phyloP scores from a whole-genome alignment of 2,329 filamentous ascomycete genomes.

The Mariannaea elegans region DNA sequence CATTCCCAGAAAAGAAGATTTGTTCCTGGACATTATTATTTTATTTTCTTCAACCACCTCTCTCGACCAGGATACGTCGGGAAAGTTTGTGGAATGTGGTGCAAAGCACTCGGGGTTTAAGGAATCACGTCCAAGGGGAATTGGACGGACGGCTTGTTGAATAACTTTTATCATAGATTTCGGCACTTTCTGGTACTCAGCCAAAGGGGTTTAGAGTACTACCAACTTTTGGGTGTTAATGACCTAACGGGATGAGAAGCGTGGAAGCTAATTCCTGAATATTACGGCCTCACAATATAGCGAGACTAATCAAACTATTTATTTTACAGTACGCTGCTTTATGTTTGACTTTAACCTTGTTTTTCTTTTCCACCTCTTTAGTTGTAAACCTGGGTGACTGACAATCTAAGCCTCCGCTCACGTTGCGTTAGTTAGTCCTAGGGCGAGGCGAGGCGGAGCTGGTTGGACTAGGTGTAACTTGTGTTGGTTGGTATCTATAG shows the following conservation, averaged over 20 bases:
- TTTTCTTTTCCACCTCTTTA: not conserved
- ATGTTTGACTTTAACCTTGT: not conserved
- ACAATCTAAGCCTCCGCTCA: too few species aligned
- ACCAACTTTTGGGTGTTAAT: constrained; percentile 29
- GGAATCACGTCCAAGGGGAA: constrained; percentile 1
- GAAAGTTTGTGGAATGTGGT: constrained; percentile 22
- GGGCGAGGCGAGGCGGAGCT: not conserved
- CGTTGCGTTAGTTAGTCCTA: not conserved
- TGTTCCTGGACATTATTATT: constrained; percentile 9
- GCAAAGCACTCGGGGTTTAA: constrained; percentile 23
- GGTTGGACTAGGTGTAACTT: not conserved
- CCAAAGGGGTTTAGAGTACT: constrained; percentile 19
- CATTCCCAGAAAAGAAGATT: constrained; percentile 2
- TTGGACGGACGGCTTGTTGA: constrained; percentile 23
- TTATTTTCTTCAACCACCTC: constrained; percentile 15
- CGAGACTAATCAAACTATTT: constrained; percentile 8
- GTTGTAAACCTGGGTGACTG: too few species aligned
- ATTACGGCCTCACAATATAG: constrained; percentile 23
- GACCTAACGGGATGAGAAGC: constrained; percentile 30
- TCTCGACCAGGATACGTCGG: constrained; percentile 21
- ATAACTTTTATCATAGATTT: constrained; percentile 35
- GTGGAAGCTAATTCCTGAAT: constrained; percentile 24
- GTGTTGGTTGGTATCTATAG: not conserved
- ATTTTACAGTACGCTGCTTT: not conserved
- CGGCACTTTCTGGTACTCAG: constrained; percentile 22